phyloP scores from a whole-genome alignment of 176 grass and related monocot genomes.

The barley (Hordeum vulgare) region DNA sequence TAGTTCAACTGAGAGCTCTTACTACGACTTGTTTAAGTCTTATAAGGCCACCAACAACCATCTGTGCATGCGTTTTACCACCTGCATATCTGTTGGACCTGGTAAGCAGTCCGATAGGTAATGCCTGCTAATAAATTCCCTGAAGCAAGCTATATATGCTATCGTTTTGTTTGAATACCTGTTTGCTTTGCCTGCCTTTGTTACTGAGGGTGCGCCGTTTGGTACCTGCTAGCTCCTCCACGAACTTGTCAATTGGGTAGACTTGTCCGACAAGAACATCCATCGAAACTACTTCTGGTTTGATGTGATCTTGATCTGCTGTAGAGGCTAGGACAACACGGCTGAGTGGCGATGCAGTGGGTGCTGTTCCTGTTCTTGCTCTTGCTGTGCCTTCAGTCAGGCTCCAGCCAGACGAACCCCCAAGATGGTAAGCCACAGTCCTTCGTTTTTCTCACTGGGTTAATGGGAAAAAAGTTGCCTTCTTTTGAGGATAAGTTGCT shows the following conservation, averaged over 20 bases:
- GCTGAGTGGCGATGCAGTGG: conserved; percentile 14
- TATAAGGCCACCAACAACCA: background rate
- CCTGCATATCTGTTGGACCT: conserved; percentile 14
- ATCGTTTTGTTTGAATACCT: background rate
- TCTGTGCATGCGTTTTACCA: background rate
- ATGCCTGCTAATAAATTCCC: background rate
- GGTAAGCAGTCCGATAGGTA: background rate
- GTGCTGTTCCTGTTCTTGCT: conserved; percentile 51
- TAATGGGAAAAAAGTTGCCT: background rate
- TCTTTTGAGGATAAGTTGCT: background rate
- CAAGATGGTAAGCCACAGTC: conserved; percentile 69
- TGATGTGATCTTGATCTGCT: background rate
- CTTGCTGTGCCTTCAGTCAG: conserved; percentile 27
- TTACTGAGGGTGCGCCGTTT: conserved; percentile 3
- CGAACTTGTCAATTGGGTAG: conserved; percentile 1
- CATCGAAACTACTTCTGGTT: background rate
- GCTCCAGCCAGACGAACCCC: conserved; percentile 42
- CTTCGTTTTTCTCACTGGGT: background rate
- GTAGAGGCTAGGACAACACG: background rate
- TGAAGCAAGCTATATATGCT: conserved; percentile 16
- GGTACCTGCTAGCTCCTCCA: conserved; percentile 12
- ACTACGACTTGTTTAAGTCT: background rate
- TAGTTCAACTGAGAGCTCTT: conserved; percentile 25
- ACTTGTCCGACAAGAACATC: background rate
- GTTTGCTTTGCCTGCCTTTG: conserved; percentile 9